Conservation (phyloP, 2,329 filamentous ascomycete species). For the Penicillium sp. region DNA sequence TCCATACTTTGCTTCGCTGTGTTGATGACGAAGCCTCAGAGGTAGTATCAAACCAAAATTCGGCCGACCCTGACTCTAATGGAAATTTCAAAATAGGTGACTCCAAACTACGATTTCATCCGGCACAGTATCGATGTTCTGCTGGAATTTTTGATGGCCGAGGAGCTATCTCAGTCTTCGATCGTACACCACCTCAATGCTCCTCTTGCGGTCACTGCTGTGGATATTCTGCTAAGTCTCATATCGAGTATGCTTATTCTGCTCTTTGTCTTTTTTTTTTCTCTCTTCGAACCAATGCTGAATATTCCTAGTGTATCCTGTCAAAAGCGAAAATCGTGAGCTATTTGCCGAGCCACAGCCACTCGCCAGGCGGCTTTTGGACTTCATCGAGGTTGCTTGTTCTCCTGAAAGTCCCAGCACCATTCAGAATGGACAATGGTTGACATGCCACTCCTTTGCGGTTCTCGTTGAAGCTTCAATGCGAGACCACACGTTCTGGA, state of each 20-base stretch:
- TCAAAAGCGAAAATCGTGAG: slow-evolving; percentile 25
- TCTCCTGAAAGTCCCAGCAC: slow-evolving; percentile 16
- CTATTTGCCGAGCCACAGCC: slow-evolving; percentile 40
- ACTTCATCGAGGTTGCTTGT: slow-evolving; percentile 37
- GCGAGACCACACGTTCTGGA: slow-evolving; percentile 53
- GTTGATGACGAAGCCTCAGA: slow-evolving; percentile 54
- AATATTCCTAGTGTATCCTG: slow-evolving; percentile 14
- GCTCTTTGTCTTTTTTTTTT: background rate
- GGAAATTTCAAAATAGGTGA: slow-evolving; percentile 23
- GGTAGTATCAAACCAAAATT: slow-evolving; percentile 20
- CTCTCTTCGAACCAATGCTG: slow-evolving; percentile 27
- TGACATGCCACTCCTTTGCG: slow-evolving; percentile 52
- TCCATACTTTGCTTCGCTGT: slow-evolving; percentile 65
- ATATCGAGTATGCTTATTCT: slow-evolving; percentile 54
- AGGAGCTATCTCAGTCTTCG: slow-evolving; percentile 55
- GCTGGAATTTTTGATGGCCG: slow-evolving; percentile 64
- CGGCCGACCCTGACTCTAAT: background rate
- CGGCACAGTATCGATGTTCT: slow-evolving; percentile 57
- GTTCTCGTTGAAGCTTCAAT: slow-evolving; percentile 55
- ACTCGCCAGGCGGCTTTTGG: slow-evolving; percentile 42
- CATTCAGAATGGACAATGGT: slow-evolving; percentile 29
- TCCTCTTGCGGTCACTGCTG: slow-evolving; percentile 58
- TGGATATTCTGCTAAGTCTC: slow-evolving; percentile 61
- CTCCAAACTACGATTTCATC: slow-evolving; percentile 42
- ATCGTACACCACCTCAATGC: slow-evolving; percentile 51